phyloP scores from a whole-genome alignment of 495 filamentous ascomycete genomes.

The Lentithecium fluviatile region DNA sequence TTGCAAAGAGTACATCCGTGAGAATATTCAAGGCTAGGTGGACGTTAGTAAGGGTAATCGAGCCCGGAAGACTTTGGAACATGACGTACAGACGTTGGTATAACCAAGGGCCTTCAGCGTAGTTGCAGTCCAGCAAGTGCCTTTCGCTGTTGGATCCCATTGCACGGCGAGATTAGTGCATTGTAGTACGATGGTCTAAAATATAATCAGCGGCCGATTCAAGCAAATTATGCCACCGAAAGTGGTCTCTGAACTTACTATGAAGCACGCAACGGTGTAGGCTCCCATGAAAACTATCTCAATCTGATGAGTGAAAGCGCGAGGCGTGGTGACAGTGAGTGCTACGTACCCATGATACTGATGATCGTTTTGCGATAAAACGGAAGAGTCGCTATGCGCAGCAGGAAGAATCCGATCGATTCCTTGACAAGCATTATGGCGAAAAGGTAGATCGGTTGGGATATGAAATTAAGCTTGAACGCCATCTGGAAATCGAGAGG shows the following conservation, averaged over 20 bases:
- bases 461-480: constrained; percentile 31
- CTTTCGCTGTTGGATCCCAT: constrained; percentile 25
- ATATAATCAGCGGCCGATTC: neutral
- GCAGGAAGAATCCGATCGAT: constrained; percentile 40
- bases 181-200: constrained; percentile 21
- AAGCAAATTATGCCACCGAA: neutral
- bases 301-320: neutral
- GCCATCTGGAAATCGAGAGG: constrained; percentile 1
- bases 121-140: constrained; percentile 13
- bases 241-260: constrained; percentile 9
- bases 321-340: neutral
- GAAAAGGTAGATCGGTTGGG: constrained; percentile 24
- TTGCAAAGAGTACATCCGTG: constrained; percentile 51
- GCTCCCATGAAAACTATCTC: constrained; percentile 35
- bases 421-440: constrained; percentile 37
- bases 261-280: constrained; percentile 34
- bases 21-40: constrained; percentile 45
- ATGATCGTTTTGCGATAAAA: constrained; percentile 27
- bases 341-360: constrained; percentile 22
- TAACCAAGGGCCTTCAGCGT: constrained; percentile 24
- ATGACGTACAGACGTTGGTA: constrained; percentile 41
- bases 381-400: constrained; percentile 34
- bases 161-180: constrained; percentile 21
- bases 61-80: neutral
- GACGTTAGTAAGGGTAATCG: neutral